These are phyloP conservation scores for Colletotrichum scovillei DNA, from an alignment of 2,329 filamentous ascomycete genomes.

Conservation along the genomic window DNA sequence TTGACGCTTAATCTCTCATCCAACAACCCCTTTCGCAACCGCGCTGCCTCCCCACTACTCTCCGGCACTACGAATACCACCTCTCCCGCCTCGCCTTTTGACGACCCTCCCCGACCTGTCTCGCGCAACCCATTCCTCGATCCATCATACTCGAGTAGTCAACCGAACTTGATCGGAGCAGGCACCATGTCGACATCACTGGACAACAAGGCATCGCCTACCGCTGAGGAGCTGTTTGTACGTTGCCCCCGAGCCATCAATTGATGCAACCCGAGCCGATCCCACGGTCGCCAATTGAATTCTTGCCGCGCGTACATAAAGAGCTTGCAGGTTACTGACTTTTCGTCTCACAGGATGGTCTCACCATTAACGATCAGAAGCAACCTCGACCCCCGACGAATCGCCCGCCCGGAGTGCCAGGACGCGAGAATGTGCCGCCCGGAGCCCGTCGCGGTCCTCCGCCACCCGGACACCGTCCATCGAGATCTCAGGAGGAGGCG, in stretches of 20 bases:
- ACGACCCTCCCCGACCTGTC: slow-evolving; percentile 70
- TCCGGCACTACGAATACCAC: slow-evolving; percentile 49
- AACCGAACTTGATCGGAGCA: slow-evolving; percentile 50
- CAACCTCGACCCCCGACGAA: slow-evolving; percentile 47
- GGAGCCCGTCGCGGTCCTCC: slow-evolving; percentile 55
- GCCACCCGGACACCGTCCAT: slow-evolving; percentile 66
- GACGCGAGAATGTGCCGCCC: slow-evolving; percentile 59
- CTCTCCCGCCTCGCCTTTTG: slow-evolving; percentile 67
- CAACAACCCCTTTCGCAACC: slow-evolving; percentile 86
- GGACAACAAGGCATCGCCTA: slow-evolving; percentile 58
- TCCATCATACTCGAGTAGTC: slow-evolving; percentile 51
- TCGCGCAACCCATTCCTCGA: slow-evolving; percentile 84
- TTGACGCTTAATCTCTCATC: slow-evolving; percentile 78
- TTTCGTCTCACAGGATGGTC: slow-evolving; percentile 65
- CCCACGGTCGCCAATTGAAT: background rate
- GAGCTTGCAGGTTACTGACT: slow-evolving; percentile 3
- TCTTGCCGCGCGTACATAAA: background rate
- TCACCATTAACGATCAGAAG: slow-evolving; percentile 73
- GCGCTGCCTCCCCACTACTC: slow-evolving; percentile 68
- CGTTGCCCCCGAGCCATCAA: slow-evolving; percentile 52
- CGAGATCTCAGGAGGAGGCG: slow-evolving; percentile 75
- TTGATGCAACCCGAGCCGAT: background rate
- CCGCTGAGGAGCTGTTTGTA: slow-evolving; percentile 82
- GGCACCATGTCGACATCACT: slow-evolving; percentile 63
- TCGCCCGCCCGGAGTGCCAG: slow-evolving; percentile 52